A percentile compares a stretch with the other conserved stretches of the same genome.
Evolutionary conservation across 1,284 basidiomycete species (phyloP).

Genomic region (Sparassis latifolia): DNA sequence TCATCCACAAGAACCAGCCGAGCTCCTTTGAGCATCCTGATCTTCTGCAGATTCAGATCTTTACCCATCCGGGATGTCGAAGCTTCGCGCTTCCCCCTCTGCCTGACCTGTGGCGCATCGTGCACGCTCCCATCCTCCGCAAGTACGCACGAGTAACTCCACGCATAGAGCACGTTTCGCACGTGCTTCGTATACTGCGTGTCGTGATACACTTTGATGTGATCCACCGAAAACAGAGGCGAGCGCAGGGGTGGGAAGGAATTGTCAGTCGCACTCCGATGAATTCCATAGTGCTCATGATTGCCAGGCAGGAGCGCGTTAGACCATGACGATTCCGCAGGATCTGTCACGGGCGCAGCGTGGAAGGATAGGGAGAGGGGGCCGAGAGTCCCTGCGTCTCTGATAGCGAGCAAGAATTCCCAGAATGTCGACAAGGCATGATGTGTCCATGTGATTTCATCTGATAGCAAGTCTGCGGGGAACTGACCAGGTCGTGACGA

Average conservation of each 20-base stretch:
- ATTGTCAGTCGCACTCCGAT: background rate
- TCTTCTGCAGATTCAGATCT: constrained; percentile 2
- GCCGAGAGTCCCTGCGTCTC: constrained; percentile 34
- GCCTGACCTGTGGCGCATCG: background rate
- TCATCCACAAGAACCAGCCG: constrained; percentile 16
- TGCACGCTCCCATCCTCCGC: background rate
- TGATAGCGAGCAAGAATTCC: constrained; percentile 42
- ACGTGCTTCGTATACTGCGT: constrained; percentile 40
- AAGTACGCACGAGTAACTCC: constrained; percentile 28
- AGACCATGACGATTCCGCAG: constrained; percentile 12
- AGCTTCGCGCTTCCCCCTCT: background rate
- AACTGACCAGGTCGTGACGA: background rate
- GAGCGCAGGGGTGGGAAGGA: constrained; percentile 11
- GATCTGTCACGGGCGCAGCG: constrained; percentile 19
- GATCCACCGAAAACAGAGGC: constrained; percentile 34
- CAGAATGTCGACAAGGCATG: constrained; percentile 42
- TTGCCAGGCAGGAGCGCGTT: background rate
- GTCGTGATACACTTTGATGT: constrained; percentile 62
- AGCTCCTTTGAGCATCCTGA: constrained; percentile 13
- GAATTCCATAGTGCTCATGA: background rate
- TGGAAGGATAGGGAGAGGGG: constrained; percentile 50
- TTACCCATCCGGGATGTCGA: background rate
- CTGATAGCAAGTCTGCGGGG: background rate
- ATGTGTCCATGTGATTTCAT: constrained; percentile 44
- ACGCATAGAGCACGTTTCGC: constrained; percentile 46